A percentile compares a stretch with the other conserved stretches of the same genome.
phyloP scores from a whole-genome alignment of 768 basidiomycete genomes.

The Galerina marginata region DNA sequence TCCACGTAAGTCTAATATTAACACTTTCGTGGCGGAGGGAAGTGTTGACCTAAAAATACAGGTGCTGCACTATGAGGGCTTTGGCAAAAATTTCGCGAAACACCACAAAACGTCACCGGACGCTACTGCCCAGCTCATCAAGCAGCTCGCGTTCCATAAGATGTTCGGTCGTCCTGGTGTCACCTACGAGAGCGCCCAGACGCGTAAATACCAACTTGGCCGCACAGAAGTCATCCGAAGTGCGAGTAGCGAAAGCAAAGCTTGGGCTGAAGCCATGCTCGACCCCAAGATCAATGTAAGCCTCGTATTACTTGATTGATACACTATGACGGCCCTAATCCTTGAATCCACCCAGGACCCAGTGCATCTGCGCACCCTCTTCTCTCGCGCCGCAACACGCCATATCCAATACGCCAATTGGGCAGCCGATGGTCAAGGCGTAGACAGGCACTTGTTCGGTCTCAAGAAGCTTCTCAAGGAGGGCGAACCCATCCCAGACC shows the following conservation, averaged over 20 bases:
- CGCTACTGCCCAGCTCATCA: slow-evolving; percentile 93
- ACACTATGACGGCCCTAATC: not conserved
- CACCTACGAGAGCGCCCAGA: slow-evolving; percentile 94
- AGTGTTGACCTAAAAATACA: slow-evolving; percentile 26
- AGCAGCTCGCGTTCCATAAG: slow-evolving; percentile 95
- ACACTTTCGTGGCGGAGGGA: not conserved
- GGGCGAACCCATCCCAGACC: slow-evolving; percentile 72
- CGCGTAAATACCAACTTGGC: slow-evolving; percentile 88
- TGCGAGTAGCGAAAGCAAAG: slow-evolving; percentile 81
- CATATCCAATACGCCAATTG: slow-evolving; percentile 89
- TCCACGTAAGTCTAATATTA: slow-evolving; percentile 54
- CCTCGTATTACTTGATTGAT: slow-evolving; percentile 32
- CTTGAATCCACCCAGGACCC: slow-evolving; percentile 28
- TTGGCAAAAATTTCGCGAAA: slow-evolving; percentile 90
- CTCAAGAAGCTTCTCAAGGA: slow-evolving; percentile 80
- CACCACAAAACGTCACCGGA: slow-evolving; percentile 85
- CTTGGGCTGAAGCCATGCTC: slow-evolving; percentile 91
- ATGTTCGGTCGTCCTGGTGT: slow-evolving; percentile 76
- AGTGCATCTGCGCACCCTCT: slow-evolving; percentile 61
- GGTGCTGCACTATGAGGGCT: slow-evolving; percentile 85
- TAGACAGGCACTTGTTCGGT: slow-evolving; percentile 95
- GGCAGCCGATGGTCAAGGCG: slow-evolving; percentile 94
- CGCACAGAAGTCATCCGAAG: slow-evolving; percentile 95
- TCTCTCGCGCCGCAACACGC: slow-evolving; percentile 76
- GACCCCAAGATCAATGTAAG: slow-evolving; percentile 49